Evolutionary conservation across 2,329 filamentous ascomycete genomes (phyloP).

Genomic region (Aureobasidium subglaciale): DNA sequence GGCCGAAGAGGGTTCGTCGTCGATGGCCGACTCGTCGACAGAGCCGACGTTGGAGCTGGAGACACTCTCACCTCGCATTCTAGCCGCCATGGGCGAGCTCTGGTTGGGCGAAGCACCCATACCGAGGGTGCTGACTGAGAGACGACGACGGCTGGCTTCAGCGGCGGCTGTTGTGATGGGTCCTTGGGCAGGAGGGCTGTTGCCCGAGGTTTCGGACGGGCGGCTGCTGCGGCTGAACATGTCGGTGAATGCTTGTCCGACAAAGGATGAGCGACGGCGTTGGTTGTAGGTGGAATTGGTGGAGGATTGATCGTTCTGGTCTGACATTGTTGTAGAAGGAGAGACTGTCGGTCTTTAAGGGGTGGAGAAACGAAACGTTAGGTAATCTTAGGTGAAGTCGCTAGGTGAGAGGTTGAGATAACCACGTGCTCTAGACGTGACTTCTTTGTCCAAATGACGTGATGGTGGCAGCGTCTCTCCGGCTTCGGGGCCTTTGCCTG

Average conservation of each 20-base stretch:
- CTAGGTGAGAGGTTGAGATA: neutral
- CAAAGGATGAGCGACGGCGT: slow-evolving; percentile 41
- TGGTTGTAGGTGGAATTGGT: slow-evolving; percentile 28
- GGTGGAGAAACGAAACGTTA: neutral
- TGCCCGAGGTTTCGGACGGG: slow-evolving; percentile 16
- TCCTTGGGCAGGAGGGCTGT: slow-evolving; percentile 28
- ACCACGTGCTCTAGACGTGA: slow-evolving; percentile 8
- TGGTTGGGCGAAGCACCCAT: slow-evolving; percentile 38
- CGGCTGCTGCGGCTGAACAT: slow-evolving; percentile 37
- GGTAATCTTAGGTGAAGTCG: neutral
- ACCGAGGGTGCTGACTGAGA: slow-evolving; percentile 44
- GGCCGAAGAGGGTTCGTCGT: slow-evolving; percentile 44
- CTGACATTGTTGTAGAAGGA: slow-evolving; percentile 24
- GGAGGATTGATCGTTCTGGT: slow-evolving; percentile 34
- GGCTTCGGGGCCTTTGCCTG: neutral
- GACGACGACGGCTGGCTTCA: slow-evolving; percentile 42
- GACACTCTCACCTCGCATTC: slow-evolving; percentile 37
- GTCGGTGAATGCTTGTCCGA: slow-evolving; percentile 43
- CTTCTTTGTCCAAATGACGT: slow-evolving; percentile 2
- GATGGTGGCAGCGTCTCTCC: slow-evolving; percentile 7
- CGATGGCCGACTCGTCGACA: slow-evolving; percentile 44
- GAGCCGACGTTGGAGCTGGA: slow-evolving; percentile 35
- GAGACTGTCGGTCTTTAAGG: neutral
- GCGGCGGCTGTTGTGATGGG: slow-evolving; percentile 43
- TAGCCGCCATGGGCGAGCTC: slow-evolving; percentile 37